Percentiles rank a stretch among this genome's conserved stretches.
Evolutionary conservation across 176 grass and related monocot genomes (phyloP).

Genomic region (Chloris gayana): DNA sequence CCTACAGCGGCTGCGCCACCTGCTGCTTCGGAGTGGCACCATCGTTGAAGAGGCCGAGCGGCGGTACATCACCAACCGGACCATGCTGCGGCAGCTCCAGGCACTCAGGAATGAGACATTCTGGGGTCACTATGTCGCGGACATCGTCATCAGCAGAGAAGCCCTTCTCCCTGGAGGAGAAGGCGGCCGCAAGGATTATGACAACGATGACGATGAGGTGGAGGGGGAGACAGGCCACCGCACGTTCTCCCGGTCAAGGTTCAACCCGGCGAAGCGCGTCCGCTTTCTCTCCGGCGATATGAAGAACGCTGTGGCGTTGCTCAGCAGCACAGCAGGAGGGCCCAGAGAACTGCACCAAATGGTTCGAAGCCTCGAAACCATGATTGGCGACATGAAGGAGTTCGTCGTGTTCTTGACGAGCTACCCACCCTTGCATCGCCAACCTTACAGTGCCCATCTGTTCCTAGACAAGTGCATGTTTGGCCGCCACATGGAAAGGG

Average conservation of each 20-base stretch:
- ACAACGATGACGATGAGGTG: no score
- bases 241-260: not conserved
- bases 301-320: not conserved
- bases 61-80: not conserved
- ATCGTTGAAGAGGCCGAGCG: constrained; percentile 13
- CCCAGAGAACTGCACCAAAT: not conserved
- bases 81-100: not conserved
- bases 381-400: not conserved
- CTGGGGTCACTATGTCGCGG: not conserved
- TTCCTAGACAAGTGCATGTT: not conserved
- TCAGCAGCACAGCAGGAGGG: not conserved
- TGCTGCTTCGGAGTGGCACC: not conserved
- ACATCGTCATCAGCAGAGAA: not conserved
- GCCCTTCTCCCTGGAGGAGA: not conserved
- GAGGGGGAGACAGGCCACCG: not conserved
- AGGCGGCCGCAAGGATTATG: no score
- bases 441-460: not conserved
- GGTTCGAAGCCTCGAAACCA: not conserved
- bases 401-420: not conserved
- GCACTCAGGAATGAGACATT: not conserved
- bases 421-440: not conserved
- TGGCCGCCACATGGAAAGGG: not conserved
- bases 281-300: not conserved
- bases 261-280: not conserved
- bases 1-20: not conserved